Evolutionary conservation across 2,329 filamentous ascomycete species (phyloP).

Genomic region (Pestalotiopsis sp.): DNA sequence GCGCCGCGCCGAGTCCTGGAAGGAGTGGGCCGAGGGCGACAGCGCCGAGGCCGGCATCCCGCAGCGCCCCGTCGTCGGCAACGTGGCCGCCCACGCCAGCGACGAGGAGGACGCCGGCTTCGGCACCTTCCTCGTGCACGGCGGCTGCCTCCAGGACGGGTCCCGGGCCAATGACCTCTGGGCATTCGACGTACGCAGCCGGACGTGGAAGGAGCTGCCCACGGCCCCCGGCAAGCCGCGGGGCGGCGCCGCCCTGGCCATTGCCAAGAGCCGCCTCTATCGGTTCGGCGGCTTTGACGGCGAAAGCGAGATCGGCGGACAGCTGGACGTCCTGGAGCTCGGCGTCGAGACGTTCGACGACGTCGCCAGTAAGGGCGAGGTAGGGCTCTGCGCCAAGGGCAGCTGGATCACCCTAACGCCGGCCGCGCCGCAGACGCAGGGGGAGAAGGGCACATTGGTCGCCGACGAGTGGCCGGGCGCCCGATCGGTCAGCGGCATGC

Average conservation of each 20-base stretch:
- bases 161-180: slow-evolving; percentile 71
- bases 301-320: slow-evolving; percentile 67
- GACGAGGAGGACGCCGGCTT: slow-evolving; percentile 65
- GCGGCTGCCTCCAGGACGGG: slow-evolving; percentile 69
- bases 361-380: slow-evolving; percentile 48
- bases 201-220: slow-evolving; percentile 69
- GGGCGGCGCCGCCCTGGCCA: slow-evolving; percentile 69
- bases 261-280: slow-evolving; percentile 67
- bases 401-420: slow-evolving; percentile 57
- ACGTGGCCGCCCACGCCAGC: slow-evolving; percentile 58
- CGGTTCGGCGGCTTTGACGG: slow-evolving; percentile 84
- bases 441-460: slow-evolving; percentile 29
- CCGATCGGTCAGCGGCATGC: slow-evolving; percentile 56
- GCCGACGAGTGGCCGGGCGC: slow-evolving; percentile 48
- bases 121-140: slow-evolving; percentile 75
- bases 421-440: slow-evolving; percentile 28
- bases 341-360: slow-evolving; percentile 60
- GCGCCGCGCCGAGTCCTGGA: slow-evolving; percentile 48
- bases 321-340: slow-evolving; percentile 67
- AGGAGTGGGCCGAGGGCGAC: slow-evolving; percentile 59
- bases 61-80: slow-evolving; percentile 61
- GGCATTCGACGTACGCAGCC: slow-evolving; percentile 70
- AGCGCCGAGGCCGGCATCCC: slow-evolving; percentile 57
- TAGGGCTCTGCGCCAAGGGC: slow-evolving; percentile 52
- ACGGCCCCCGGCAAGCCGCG: slow-evolving; percentile 68